These are phyloP conservation scores for Bipolaris zeicola DNA, from an alignment of 2,329 filamentous ascomycete species.

Conservation along the genomic window DNA sequence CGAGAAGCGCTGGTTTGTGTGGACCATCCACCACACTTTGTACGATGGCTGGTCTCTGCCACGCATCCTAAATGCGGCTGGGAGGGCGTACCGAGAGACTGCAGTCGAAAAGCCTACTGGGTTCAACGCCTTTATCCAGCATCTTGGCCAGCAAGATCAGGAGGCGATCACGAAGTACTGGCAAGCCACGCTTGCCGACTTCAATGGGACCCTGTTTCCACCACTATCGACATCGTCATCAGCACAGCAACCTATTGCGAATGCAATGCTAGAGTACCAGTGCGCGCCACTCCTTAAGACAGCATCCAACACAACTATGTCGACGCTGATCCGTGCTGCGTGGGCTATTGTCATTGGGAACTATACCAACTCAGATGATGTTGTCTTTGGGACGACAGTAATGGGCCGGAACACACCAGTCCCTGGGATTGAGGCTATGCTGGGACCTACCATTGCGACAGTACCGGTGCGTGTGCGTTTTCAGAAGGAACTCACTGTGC, in stretches of 20 bases:
- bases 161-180: background rate
- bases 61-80: slow-evolving; percentile 7
- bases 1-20: slow-evolving; percentile 30
- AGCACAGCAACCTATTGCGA: slow-evolving; percentile 12
- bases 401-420: background rate
- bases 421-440: slow-evolving; percentile 23
- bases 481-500: slow-evolving; percentile 11
- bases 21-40: slow-evolving; percentile 46
- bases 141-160: background rate
- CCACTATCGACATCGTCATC: slow-evolving; percentile 4
- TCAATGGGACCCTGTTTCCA: slow-evolving; percentile 5
- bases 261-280: slow-evolving; percentile 1
- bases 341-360: slow-evolving; percentile 34
- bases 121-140: slow-evolving; percentile 29
- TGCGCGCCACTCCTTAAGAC: background rate
- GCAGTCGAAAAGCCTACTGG: background rate
- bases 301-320: slow-evolving; percentile 1
- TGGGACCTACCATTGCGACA: slow-evolving; percentile 52
- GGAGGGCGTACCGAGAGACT: slow-evolving; percentile 8
- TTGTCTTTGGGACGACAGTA: background rate
- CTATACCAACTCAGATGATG: slow-evolving; percentile 19
- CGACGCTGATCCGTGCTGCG: slow-evolving; percentile 29
- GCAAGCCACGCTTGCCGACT: background rate
- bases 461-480: slow-evolving; percentile 39
- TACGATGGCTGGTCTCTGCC: slow-evolving; percentile 40